phyloP scores from a whole-genome alignment of 306 rosid genomes.

The Dalbergia oliveri region DNA sequence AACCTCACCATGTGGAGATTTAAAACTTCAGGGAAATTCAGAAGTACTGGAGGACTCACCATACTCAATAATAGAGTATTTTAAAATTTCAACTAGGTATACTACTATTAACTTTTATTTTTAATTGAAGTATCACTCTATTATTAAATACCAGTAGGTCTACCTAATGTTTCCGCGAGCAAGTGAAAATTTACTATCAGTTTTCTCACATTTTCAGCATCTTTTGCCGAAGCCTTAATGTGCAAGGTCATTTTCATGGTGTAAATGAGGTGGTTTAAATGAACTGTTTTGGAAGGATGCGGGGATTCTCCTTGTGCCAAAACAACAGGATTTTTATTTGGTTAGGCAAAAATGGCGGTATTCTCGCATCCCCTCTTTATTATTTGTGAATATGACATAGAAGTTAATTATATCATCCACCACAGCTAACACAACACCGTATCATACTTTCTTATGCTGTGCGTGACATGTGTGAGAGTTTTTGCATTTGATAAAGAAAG shows the following conservation, averaged over 20 bases:
- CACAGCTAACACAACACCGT: neutral
- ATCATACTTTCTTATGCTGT: constrained; percentile 15
- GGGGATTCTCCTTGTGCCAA: constrained; percentile 21
- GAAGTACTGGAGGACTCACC: too few species aligned
- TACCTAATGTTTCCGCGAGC: too few species aligned
- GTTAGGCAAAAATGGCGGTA: constrained; percentile 66
- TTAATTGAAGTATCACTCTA: too few species aligned
- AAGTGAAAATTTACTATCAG: neutral
- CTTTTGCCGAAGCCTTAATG: neutral
- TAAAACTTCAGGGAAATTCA: too few species aligned
- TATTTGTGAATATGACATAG: constrained; percentile 58
- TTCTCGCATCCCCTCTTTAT: constrained; percentile 52
- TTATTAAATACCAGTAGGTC: too few species aligned
- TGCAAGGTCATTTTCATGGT: neutral
- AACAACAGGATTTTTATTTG: constrained; percentile 45
- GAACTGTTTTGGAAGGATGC: constrained; percentile 29
- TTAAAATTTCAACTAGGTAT: too few species aligned
- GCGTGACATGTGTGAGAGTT: neutral
- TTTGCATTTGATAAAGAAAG: too few species aligned
- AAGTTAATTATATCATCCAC: constrained; percentile 40
- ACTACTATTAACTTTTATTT: too few species aligned
- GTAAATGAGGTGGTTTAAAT: constrained; percentile 40
- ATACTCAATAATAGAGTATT: too few species aligned
- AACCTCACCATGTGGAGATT: too few species aligned
- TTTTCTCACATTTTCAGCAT: neutral